Evolutionary conservation across 2,329 filamentous ascomycete genomes (phyloP).

Genomic region (Fusarium staphyleae): DNA sequence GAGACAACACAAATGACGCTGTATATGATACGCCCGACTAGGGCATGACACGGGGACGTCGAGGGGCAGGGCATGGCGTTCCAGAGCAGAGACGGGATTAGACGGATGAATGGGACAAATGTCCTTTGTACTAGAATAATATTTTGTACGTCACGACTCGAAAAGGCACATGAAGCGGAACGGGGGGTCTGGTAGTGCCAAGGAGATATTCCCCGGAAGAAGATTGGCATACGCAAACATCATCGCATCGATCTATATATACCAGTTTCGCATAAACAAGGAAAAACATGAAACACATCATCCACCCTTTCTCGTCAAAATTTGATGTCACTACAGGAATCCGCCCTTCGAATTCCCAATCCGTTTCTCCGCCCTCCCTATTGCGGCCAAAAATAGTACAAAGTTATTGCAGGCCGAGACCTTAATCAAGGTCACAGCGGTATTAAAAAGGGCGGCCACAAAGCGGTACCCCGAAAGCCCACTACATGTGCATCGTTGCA

Average conservation of each 20-base stretch:
- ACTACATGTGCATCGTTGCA: constrained; percentile 3
- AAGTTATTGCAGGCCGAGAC: constrained; percentile 11
- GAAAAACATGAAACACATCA: constrained; percentile 6
- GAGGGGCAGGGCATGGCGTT: constrained; percentile 20
- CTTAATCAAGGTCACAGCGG: constrained; percentile 5
- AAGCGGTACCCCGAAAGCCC: background rate
- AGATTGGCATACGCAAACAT: constrained; percentile 28
- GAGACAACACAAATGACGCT: constrained; percentile 1
- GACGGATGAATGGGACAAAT: constrained; percentile 1
- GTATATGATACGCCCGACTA: constrained; percentile 23
- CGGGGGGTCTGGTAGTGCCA: constrained; percentile 3
- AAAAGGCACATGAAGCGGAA: background rate
- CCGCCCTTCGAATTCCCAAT: constrained; percentile 24
- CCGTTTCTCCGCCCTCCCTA: constrained; percentile 6
- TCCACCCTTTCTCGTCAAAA: constrained; percentile 20
- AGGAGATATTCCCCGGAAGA: constrained; percentile 10
- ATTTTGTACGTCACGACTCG: constrained; percentile 21
- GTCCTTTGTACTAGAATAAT: constrained; percentile 32
- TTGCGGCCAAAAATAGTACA: constrained; percentile 25
- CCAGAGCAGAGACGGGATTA: constrained; percentile 2
- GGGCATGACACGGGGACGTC: constrained; percentile 8
- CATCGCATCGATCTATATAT: constrained; percentile 31
- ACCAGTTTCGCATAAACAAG: constrained; percentile 6
- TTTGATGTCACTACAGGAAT: constrained; percentile 24
- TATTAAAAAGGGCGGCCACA: constrained; percentile 25